A percentile compares a stretch with the other conserved stretches of the same genome.
Conservation (phyloP, 352 stramenopile genomes). For the Phytophthora podocarpi region DNA sequence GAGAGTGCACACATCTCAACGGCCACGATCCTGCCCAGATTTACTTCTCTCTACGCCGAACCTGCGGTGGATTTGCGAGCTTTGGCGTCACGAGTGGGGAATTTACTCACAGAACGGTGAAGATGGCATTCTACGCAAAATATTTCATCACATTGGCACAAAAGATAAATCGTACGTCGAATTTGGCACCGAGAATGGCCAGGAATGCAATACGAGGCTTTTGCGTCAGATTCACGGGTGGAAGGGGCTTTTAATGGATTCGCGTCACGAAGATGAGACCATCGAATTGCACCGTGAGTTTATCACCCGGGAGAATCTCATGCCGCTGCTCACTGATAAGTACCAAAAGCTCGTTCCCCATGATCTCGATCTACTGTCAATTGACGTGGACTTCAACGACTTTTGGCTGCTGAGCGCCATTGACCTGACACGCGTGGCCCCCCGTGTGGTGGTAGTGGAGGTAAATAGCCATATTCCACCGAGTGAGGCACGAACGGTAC, state of each 20-base stretch:
- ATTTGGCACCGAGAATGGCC: conserved; percentile 62
- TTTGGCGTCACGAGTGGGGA: conserved; percentile 73
- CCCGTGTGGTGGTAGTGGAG: conserved; percentile 66
- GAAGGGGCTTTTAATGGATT: conserved; percentile 70
- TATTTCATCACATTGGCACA: conserved; percentile 59
- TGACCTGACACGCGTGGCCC: conserved; percentile 45
- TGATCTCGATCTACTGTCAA: conserved; percentile 65
- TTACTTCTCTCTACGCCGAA: not conserved
- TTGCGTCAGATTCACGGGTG: conserved; percentile 53
- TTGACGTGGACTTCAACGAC: conserved; percentile 83
- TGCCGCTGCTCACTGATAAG: conserved; percentile 47
- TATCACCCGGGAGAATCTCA: conserved; percentile 70
- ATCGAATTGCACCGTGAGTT: conserved; percentile 67
- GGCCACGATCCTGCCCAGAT: conserved; percentile 26
- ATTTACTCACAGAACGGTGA: conserved; percentile 74
- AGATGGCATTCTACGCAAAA: conserved; percentile 61
- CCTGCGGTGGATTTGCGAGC: conserved; percentile 53
- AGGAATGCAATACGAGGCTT: conserved; percentile 69
- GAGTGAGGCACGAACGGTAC: conserved; percentile 47
- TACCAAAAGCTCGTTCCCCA: conserved; percentile 40
- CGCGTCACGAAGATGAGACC: conserved; percentile 37
- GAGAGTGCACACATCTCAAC: conserved; percentile 26
- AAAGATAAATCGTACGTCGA: conserved; percentile 56
- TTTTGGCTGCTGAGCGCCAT: conserved; percentile 72
- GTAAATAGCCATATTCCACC: conserved; percentile 65